Evolutionary conservation across 352 stramenopile genomes (phyloP).

Genomic region (Phytophthora sp.): DNA sequence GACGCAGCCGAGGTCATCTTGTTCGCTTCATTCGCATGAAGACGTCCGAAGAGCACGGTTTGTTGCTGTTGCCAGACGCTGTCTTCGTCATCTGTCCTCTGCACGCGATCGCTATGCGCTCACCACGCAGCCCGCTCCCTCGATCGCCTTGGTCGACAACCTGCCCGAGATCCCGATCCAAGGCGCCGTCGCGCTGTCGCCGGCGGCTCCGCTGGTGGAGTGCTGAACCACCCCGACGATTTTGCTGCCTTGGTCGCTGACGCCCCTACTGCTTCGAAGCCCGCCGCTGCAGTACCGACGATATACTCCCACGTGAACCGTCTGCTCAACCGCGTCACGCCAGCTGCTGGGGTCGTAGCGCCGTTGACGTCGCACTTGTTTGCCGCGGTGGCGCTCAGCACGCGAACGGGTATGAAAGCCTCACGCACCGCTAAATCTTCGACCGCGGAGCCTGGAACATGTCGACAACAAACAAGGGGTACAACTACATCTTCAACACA

Average conservation of each 20-base stretch:
- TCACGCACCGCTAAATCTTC: constrained; percentile 5
- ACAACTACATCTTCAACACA: constrained; percentile 30
- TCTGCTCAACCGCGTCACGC: constrained; percentile 28
- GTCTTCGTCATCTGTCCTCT: too few species aligned
- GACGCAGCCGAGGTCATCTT: too few species aligned
- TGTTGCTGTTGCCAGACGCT: too few species aligned
- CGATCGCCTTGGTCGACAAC: constrained; percentile 5
- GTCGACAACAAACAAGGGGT: constrained; percentile 13
- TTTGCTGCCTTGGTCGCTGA: neutral
- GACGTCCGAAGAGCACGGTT: too few species aligned
- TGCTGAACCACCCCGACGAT: neutral
- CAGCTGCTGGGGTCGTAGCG: constrained; percentile 16
- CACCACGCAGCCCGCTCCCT: too few species aligned
- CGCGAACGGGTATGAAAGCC: neutral
- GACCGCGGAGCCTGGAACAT: constrained; percentile 23
- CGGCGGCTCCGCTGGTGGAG: neutral
- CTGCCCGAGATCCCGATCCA: neutral
- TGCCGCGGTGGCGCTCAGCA: constrained; percentile 18
- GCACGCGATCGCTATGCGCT: too few species aligned
- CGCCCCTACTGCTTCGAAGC: neutral
- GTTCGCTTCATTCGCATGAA: too few species aligned
- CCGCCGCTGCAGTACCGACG: too few species aligned
- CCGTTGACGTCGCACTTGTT: constrained; percentile 34
- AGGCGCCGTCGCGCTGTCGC: neutral
- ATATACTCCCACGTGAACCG: constrained; percentile 34